phyloP scores from a whole-genome alignment of 352 stramenopile species.

The Lagenidium sp. region DNA sequence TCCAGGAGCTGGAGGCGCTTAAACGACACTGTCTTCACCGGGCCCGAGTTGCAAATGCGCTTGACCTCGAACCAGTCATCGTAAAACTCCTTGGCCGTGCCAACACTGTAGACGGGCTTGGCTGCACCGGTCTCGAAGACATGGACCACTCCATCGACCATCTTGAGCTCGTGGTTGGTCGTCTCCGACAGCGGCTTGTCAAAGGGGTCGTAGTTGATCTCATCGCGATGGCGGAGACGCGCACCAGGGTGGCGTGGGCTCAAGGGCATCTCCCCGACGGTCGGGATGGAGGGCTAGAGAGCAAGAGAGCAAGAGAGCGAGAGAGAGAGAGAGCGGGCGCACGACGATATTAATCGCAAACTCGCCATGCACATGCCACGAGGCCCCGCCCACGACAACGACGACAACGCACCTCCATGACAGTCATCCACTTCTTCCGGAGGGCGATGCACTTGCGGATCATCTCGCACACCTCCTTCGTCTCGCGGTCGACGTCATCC shows the following conservation, averaged over 20 bases:
- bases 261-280: constrained; percentile 11
- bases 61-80: constrained; percentile 74
- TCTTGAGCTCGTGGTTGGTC: constrained; percentile 37
- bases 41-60: constrained; percentile 80
- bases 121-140: constrained; percentile 22
- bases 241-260: constrained; percentile 26
- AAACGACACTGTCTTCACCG: constrained; percentile 82
- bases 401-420: no score
- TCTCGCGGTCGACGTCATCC: constrained; percentile 66
- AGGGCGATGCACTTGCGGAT: constrained; percentile 70
- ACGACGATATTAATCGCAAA: no score
- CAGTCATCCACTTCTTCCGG: constrained; percentile 60
- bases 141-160: constrained; percentile 49
- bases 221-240: constrained; percentile 52
- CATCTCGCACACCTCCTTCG: constrained; percentile 65
- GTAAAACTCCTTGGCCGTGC: constrained; percentile 54
- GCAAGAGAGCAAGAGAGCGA: no score
- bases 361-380: no score
- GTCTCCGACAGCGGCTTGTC: constrained; percentile 24
- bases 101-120: constrained; percentile 29
- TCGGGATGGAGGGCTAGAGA: constrained; percentile 8
- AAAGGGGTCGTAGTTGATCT: constrained; percentile 68
- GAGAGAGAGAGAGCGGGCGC: no score
- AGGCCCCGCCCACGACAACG: no score
- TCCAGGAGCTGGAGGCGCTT: constrained; percentile 87